Conservation (phyloP, 2,329 filamentous ascomycete genomes). For the Epichloe glyceriae region DNA sequence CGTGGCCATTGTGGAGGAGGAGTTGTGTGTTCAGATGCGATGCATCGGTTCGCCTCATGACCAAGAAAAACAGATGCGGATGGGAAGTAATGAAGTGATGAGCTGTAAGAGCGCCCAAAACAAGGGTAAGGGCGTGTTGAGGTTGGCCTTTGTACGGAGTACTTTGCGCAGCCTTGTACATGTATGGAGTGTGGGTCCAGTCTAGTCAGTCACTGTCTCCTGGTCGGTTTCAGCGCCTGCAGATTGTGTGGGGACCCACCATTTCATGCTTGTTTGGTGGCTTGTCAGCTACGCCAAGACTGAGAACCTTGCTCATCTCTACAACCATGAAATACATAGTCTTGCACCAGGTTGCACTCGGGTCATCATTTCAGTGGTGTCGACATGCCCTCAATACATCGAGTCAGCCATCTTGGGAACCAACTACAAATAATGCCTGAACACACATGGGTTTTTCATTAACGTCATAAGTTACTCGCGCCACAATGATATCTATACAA, state of each 20-base stretch:
- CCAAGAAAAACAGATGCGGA: neutral
- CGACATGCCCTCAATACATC: neutral
- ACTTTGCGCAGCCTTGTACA: too few relatives aligned
- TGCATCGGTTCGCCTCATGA: slow-evolving; percentile 2
- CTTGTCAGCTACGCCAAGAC: neutral
- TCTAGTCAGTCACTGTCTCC: too few relatives aligned
- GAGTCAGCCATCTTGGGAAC: neutral
- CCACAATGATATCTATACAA: slow-evolving; percentile 8
- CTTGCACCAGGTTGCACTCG: too few relatives aligned
- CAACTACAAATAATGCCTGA: neutral
- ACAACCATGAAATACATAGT: too few relatives aligned
- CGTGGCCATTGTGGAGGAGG: slow-evolving; percentile 1
- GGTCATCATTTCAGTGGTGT: too few relatives aligned
- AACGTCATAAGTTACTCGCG: slow-evolving; percentile 4
- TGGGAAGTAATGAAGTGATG: neutral
- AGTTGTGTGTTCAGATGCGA: neutral
- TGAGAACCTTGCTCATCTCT: neutral
- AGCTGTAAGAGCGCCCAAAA: neutral
- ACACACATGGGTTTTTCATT: neutral
- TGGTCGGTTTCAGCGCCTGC: too few relatives aligned
- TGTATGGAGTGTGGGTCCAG: too few relatives aligned
- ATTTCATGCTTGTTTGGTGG: too few relatives aligned
- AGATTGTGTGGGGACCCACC: too few relatives aligned
- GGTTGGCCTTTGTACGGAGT: too few relatives aligned
- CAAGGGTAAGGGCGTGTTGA: too few relatives aligned